Percentiles rank a stretch among this genome's conserved stretches.
Evolutionary conservation across 164 flowering plant genomes (phyloP).

Genomic region (Berberis thunbergii): DNA sequence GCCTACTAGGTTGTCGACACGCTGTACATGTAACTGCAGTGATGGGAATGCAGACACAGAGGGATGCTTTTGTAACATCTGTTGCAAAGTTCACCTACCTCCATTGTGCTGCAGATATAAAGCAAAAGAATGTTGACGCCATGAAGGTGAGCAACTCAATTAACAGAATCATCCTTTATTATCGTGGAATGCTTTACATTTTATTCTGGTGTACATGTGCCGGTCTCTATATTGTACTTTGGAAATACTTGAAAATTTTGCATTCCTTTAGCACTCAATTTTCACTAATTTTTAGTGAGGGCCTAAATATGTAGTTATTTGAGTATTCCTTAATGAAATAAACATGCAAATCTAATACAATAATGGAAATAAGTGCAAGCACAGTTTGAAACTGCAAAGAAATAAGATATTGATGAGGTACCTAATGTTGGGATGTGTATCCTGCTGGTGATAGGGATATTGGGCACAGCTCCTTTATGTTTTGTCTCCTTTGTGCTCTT

Average conservation of each 20-base stretch:
- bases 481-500: neutral
- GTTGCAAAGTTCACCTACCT: slow-evolving; percentile 94
- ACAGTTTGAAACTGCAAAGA: too few species aligned
- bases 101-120: slow-evolving; percentile 97
- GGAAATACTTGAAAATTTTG: too few species aligned
- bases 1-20: slow-evolving; percentile 80
- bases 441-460: too few species aligned
- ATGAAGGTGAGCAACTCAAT: slow-evolving; percentile 51
- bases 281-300: too few species aligned
- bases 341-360: too few species aligned
- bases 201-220: slow-evolving; percentile 2
- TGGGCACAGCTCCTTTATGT: too few species aligned
- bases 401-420: too few species aligned
- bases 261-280: too few species aligned
- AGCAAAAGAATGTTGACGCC: slow-evolving; percentile 98
- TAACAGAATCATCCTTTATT: neutral
- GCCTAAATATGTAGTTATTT: too few species aligned
- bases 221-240: neutral
- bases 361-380: too few species aligned
- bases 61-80: slow-evolving; percentile 97
- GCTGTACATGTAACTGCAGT: slow-evolving; percentile 96
- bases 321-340: too few species aligned
- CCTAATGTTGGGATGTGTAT: too few species aligned
- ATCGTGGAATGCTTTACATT: neutral
- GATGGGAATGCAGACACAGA: slow-evolving; percentile 96